Evolutionary conservation across 2,329 filamentous ascomycete genomes (phyloP), one percentile per base, ranked within the genome.

Genomic region (Gaeumannomyces tritici): DNA sequence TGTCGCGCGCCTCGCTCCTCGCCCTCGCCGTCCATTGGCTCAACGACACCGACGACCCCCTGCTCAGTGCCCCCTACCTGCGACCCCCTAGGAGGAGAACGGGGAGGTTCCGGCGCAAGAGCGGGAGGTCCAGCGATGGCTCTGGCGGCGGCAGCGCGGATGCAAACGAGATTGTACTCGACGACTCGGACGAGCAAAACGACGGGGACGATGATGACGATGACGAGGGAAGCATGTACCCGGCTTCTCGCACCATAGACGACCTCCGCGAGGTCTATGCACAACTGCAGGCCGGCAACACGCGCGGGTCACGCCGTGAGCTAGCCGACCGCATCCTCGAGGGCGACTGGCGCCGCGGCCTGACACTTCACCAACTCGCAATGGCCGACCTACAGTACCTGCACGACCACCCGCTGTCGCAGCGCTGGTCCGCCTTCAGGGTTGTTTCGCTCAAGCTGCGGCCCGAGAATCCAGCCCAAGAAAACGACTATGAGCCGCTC

Each of bases 11-110:
- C 58, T 86, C 89, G 0, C 82, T 96, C 27, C 76, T 95, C 29
- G 83, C 86, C 0, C 81, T 96, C 11, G 89, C 83, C 0, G 80
- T 92, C 27, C 83, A 89, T 75, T 96, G 91, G 91, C 84, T 96
- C 3, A 84, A 88, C 63, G 83, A 88, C 59, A 78, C 80, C 65
- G 87, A 89, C 65, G 77, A 85, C 55, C 74, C 80, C 5, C 42
- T 51, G 18, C 77, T 82, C 24, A 87, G 83, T 56, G 77, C 78
- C 1, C 89, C 89, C 0, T 85, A 81, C 70, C 81, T 89, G 57
- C 79, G 70, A 65, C 73, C 54, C 69, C 42, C 21, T 9, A 51
- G 4, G 21, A n/a, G 42, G 42, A 51, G 42, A 15, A n/a, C 8
- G 6, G 42, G 42, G 42, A n/a, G 18, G 42, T 1, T 9, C 42